Evolutionary conservation across 1,139 yeast genomes (phyloP), one percentile per base, ranked within the genome.

Genomic region (Scheffersomyces cryptocercus): DNA sequence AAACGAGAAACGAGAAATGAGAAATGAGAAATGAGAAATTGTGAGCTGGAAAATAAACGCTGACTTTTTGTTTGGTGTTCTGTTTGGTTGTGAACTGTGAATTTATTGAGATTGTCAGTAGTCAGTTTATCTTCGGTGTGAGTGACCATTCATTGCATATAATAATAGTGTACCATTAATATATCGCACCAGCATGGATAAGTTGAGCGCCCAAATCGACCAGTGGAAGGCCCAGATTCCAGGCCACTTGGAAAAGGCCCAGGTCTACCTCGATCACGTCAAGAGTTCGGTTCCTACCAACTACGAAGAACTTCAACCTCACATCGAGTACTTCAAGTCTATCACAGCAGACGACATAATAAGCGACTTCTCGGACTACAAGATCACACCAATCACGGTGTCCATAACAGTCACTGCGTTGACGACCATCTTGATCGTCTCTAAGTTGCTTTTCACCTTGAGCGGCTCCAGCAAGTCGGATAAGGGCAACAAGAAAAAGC

Each of bases 381-480:
- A 61, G 40, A 50, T 66, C 13, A 67, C 73, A 2, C 68, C 76
- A 3, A 59, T 62, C 20, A 72, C 77, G 2, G 60, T 68, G 9
- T 58, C 76, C 0, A 47, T 68, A 32, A 60, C 68, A 5, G 51
- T 70, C n/a, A 56, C 69, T 28, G 61, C 70, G 4, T 40, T 69
- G 4, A 59, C 70, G 26, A 56, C 73, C 1, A 38, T 67, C n/a
- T 39, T 68, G 24, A 13, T 31, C 20, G 5, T 35, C 67, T 6
- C 38, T 58, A 11, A 43, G 53, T 14, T 44, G 48, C 20, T 39
- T 49, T 14, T 37, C 53, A 13, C 37, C 39, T 4, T 12, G 24
- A 16, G 44, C 45, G n/a, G 15, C 53, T 10, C 12, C 51, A 3
- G 26, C 43, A 15, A 16, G 29, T 38, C 52, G 8, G 36, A 40